Percentiles rank a stretch among this genome's conserved stretches.
Conservation (phyloP, 2,329 filamentous ascomycete species). For the Trichoderma sp. region DNA sequence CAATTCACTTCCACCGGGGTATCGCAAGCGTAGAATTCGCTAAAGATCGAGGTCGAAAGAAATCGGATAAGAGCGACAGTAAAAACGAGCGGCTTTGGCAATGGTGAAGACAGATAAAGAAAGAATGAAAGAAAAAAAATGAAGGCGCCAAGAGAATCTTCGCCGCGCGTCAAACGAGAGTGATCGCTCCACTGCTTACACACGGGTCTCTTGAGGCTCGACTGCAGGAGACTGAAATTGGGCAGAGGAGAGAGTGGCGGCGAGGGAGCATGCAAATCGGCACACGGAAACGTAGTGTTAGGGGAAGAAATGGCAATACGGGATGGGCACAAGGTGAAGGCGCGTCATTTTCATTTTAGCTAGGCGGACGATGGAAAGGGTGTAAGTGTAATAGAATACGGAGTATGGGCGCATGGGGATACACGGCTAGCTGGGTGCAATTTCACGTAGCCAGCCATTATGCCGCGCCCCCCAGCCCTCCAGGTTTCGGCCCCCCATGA, state of each 20-base stretch:
- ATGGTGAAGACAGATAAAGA: constrained; percentile 10
- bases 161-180: constrained; percentile 27
- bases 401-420: constrained; percentile 11
- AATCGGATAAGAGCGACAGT: constrained; percentile 6
- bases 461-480: constrained; percentile 19
- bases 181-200: constrained; percentile 25
- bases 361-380: constrained; percentile 19
- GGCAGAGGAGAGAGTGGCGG: constrained; percentile 21
- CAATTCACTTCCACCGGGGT: constrained; percentile 5
- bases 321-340: constrained; percentile 17
- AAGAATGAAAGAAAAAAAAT: constrained; percentile 5
- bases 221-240: constrained; percentile 4
- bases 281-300: constrained; percentile 14
- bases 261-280: constrained; percentile 18
- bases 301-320: constrained; percentile 15
- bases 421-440: constrained; percentile 19
- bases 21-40: constrained; percentile 13
- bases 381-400: constrained; percentile 20
- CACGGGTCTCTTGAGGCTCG: constrained; percentile 16
- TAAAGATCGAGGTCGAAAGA: constrained; percentile 6
- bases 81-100: constrained; percentile 20
- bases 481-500: constrained; percentile 25
- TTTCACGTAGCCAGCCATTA: constrained; percentile 15
- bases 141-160: not conserved
- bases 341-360: constrained; percentile 27